Base-by-base conservation (phyloP, 352 stramenopile genomes). In the Globisporangium okanoganense region DNA sequence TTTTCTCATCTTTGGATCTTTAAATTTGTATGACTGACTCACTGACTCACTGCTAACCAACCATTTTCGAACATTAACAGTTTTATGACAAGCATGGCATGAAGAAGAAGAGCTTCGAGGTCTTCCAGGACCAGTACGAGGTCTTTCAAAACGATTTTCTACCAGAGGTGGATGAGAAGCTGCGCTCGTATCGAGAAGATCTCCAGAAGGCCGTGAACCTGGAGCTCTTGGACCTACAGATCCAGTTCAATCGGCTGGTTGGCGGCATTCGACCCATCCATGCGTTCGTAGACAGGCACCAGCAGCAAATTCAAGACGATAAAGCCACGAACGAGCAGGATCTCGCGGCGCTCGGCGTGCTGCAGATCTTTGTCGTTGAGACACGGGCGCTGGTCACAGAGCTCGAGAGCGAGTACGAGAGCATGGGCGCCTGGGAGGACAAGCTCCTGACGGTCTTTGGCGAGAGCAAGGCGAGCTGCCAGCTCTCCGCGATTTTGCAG, bases 401-500 rank as follows among this genome's bases (percentile, higher is more conserved):
- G 35, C 58, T 92, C 27, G 78, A 92, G 61, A 70, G 36, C 31
- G 82, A 92, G 54, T 87, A 78, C 45, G 82, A 92, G 59, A 67
- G 62, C 14, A 79, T 92, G 63, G 78, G 82, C 12, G 62, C 70
- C 24, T 88, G 72, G 72, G 71, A 74, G 55, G 78, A 85, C 63
- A 90, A 88, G 45, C 57, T 92, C 35, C 49, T 92, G 22, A 62
- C 53, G 31, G 64, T 85, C 9, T 90, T 92, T 60, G 75, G 82
- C 20, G 82, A 92, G 56, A 88, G 71, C 67, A 87, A 81, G 54
- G 82, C 76, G 12, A 84, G 64, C 5, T 90, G 78, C 57, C 72
- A 85, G 56, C 79, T 89, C 33, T 68, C 78, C 12, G 50, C 73
- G 18, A 78, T 91, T 45, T 58, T 84, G 48, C 53, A 73, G 45